Conservation (phyloP, 805 yeast species). For the Blastobotrys robertii region DNA sequence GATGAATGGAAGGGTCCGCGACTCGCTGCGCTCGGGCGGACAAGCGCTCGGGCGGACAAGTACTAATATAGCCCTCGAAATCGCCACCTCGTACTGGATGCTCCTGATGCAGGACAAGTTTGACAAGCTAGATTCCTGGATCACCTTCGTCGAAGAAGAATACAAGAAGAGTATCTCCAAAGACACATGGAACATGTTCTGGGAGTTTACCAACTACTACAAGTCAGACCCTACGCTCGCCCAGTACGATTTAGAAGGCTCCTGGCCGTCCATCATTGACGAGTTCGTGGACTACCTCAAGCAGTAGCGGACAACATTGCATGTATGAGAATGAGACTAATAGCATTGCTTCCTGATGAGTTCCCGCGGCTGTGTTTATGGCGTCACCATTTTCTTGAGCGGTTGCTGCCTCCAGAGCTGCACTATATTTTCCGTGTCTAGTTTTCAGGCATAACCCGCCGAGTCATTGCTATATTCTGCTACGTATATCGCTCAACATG, state of each 20-base stretch:
- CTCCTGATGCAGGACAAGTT: slow-evolving; percentile 43
- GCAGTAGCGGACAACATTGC: not conserved
- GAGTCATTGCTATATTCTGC: too few relatives aligned
- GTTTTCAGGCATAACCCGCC: too few relatives aligned
- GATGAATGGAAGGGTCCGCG: too few relatives aligned
- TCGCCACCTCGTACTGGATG: slow-evolving; percentile 70
- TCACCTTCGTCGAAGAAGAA: slow-evolving; percentile 35
- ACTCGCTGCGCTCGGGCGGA: too few relatives aligned
- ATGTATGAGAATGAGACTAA: not conserved
- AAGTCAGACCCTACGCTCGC: slow-evolving; percentile 41
- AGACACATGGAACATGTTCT: slow-evolving; percentile 84
- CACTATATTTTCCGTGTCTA: too few relatives aligned
- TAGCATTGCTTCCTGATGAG: not conserved
- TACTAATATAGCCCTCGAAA: slow-evolving; percentile 33
- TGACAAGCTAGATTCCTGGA: slow-evolving; percentile 38
- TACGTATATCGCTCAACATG: too few relatives aligned
- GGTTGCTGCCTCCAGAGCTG: too few relatives aligned
- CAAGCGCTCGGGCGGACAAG: too few relatives aligned
- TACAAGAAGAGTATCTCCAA: slow-evolving; percentile 43
- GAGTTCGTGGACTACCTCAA: slow-evolving; percentile 56
- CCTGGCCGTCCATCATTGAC: slow-evolving; percentile 91
- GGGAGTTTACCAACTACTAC: slow-evolving; percentile 47
- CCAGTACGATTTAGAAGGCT: slow-evolving; percentile 65
- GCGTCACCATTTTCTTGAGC: too few relatives aligned
- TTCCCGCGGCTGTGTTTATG: not conserved